Evolutionary conservation across 202 grass and related monocot species (phyloP), one percentile per base, ranked within the genome.

Genomic region (Setaria italica): DNA sequence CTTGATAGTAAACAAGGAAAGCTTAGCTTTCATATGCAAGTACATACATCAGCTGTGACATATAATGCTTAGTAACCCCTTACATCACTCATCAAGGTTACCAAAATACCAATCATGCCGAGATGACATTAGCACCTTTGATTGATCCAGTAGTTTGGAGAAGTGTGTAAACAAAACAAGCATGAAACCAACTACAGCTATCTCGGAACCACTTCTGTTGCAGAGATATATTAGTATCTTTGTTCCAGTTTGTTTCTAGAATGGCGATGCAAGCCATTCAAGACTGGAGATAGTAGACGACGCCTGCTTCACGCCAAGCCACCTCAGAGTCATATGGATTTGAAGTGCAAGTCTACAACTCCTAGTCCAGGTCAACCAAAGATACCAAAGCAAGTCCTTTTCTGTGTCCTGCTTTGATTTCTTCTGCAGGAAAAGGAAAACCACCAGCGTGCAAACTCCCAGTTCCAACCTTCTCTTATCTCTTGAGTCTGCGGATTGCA

Each of bases 291-390:
- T 15, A 33, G 0, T 37, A 63, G 41, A 10, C n/a, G 67, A 41
- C 13, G 42, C 37, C 2, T 62, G n/a, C 41, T 48, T n/a, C 13
- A 50, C 9, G 48, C 48, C 48, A 50, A 14, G 48, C 12, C 48
- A 76, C 37, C 51, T 57, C 49, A 32, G 25, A 25, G 25, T 25
- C 25, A 25, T 25, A 25, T 25, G 25, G 25, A 25, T 25, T 25
- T 25, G 25, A 25, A 25, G 25, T 25, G 25, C 25, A 49, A 62
- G 19, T 64, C 42, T 19, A 7, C n/a, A 16, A 6, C 37, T 25
- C 20, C n/a, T 35, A 84, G 34, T 42, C 35, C 34, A 82, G 43
- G 76, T 86, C 66, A 79, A 72, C 55, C 43, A 56, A 76, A 65
- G 46, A 74, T 19, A 32, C 15, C 30, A 48, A 86, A 72, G 9